Evolutionary conservation across 2,329 filamentous ascomycete genomes (phyloP).

Genomic region (Verticillium klebahnii): DNA sequence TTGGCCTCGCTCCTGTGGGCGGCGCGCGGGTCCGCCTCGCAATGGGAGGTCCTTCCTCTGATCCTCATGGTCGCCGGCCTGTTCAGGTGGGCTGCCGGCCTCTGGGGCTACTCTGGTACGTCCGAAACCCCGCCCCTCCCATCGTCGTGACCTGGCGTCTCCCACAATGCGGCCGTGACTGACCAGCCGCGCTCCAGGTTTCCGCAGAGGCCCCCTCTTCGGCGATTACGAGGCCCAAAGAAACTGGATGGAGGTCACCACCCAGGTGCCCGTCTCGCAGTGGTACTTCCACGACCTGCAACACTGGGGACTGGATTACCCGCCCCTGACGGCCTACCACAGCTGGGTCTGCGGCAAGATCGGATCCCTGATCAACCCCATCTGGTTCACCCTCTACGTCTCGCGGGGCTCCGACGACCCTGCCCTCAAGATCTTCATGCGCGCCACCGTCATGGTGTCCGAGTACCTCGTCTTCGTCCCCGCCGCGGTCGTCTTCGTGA

Average conservation of each 20-base stretch:
- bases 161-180: background rate
- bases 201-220: slow-evolving; percentile 79
- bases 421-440: slow-evolving; percentile 89
- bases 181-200: slow-evolving; percentile 52
- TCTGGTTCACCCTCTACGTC: slow-evolving; percentile 81
- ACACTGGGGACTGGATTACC: slow-evolving; percentile 98
- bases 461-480: slow-evolving; percentile 90
- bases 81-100: slow-evolving; percentile 85
- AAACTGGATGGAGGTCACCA: slow-evolving; percentile 98
- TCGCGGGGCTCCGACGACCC: slow-evolving; percentile 80
- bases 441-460: slow-evolving; percentile 82
- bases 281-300: slow-evolving; percentile 98
- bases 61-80: slow-evolving; percentile 87
- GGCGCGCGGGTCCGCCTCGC: slow-evolving; percentile 73
- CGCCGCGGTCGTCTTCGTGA: slow-evolving; percentile 77
- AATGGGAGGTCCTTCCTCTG: slow-evolving; percentile 88
- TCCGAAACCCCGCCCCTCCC: background rate
- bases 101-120: slow-evolving; percentile 93
- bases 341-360: slow-evolving; percentile 92
- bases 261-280: slow-evolving; percentile 79
- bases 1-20: slow-evolving; percentile 94
- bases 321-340: slow-evolving; percentile 95
- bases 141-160: background rate
- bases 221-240: slow-evolving; percentile 97
- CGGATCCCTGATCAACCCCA: slow-evolving; percentile 70